phyloP scores from a whole-genome alignment of 148 eudicot species.

The Pharnaceum exiguum region DNA sequence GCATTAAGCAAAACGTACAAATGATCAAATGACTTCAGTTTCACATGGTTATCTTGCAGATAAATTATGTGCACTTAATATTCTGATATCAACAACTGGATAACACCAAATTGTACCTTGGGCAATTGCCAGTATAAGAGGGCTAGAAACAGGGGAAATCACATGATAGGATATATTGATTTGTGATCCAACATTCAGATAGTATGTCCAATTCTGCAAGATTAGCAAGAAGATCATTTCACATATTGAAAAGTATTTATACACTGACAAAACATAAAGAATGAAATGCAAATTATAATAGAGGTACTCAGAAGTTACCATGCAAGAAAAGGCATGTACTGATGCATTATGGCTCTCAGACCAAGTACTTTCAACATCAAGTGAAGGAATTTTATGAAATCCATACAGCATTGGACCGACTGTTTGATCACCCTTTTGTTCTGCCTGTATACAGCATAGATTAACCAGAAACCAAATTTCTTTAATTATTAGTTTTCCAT shows the following conservation, averaged over 20 bases:
- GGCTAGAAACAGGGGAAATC: conserved; percentile 28
- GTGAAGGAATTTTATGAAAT: conserved; percentile 49
- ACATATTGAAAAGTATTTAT: neutral
- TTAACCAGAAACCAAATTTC: neutral
- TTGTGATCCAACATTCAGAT: conserved; percentile 46
- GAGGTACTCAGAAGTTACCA: conserved; percentile 20
- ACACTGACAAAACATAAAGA: too few species aligned
- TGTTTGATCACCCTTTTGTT: conserved; percentile 28
- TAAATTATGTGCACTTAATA: too few species aligned
- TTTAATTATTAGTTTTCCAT: too few species aligned
- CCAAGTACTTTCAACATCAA: conserved; percentile 53
- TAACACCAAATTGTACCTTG: too few species aligned
- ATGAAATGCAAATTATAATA: too few species aligned
- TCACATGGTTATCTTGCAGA: too few species aligned
- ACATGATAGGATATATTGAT: conserved; percentile 42
- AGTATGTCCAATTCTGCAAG: conserved; percentile 52
- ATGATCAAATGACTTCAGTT: neutral
- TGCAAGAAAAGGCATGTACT: conserved; percentile 23
- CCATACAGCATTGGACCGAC: conserved; percentile 61
- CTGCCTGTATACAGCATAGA: conserved; percentile 31
- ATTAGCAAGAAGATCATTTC: neutral
- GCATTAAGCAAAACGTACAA: too few species aligned
- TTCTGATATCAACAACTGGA: too few species aligned
- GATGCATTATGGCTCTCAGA: conserved; percentile 27
- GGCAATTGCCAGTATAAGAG: conserved; percentile 44